Conservation (phyloP, 108 stramenopile genomes). For the Nitzschia putrida region DNA sequence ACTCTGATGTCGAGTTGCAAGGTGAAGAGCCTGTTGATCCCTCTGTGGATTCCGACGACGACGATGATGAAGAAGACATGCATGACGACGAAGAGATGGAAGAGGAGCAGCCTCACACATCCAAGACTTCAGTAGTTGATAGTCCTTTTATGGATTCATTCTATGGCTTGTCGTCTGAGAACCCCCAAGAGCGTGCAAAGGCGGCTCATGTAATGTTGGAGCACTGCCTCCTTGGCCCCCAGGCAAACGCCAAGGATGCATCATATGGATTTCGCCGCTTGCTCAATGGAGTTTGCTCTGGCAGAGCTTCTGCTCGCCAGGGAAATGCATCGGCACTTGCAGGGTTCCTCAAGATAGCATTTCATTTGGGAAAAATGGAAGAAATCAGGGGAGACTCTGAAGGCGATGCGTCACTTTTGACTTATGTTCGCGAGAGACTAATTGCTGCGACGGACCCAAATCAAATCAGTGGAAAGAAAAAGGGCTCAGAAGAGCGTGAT, state of each 20-base stretch:
- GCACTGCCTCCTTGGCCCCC: slow-evolving; percentile 61
- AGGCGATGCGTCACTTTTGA: slow-evolving; percentile 20
- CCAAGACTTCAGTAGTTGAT: slow-evolving; percentile 4
- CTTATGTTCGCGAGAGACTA: slow-evolving; percentile 58
- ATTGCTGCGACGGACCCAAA: slow-evolving; percentile 44
- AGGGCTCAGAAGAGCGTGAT: slow-evolving; percentile 80
- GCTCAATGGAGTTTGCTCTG: slow-evolving; percentile 80
- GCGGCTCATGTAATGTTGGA: slow-evolving; percentile 70
- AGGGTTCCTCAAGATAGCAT: slow-evolving; percentile 66
- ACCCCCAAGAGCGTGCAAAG: slow-evolving; percentile 57
- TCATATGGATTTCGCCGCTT: slow-evolving; percentile 77
- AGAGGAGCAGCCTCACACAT: slow-evolving; percentile 1
- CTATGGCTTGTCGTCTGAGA: slow-evolving; percentile 66
- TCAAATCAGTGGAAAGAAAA: slow-evolving; percentile 57
- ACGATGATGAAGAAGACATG: slow-evolving; percentile 17
- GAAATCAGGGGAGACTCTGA: slow-evolving; percentile 40
- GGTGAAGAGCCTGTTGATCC: slow-evolving; percentile 36
- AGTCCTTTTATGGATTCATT: slow-evolving; percentile 80
- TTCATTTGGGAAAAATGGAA: slow-evolving; percentile 33
- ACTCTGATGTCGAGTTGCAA: slow-evolving; percentile 36
- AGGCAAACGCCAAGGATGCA: slow-evolving; percentile 71
- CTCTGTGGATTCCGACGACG: slow-evolving; percentile 28
- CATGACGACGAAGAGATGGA: slow-evolving; percentile 27
- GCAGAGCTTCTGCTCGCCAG: slow-evolving; percentile 82
- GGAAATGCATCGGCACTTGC: slow-evolving; percentile 83